phyloP scores from a whole-genome alignment of 192 early-diverging fungal species.

The Backusella luteola region DNA sequence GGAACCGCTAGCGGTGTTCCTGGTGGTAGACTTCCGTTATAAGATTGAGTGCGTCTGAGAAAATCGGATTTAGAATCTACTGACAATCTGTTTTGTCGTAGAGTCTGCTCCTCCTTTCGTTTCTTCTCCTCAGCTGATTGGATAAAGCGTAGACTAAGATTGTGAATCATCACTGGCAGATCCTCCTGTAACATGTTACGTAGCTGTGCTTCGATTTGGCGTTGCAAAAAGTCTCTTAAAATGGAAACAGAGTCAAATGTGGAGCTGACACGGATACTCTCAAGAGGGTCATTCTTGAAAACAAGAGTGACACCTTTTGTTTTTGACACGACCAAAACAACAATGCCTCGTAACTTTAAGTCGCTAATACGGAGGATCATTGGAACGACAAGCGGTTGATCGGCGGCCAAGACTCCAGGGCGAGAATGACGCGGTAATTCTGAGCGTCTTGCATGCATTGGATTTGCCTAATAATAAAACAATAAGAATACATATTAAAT shows the following conservation, averaged over 20 bases:
- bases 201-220: conserved; percentile 87
- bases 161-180: conserved; percentile 90
- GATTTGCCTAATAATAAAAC: conserved; percentile 63
- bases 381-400: conserved; percentile 92
- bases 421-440: conserved; percentile 62
- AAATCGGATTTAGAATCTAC: neutral
- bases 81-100: conserved; percentile 8
- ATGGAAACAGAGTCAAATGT: conserved; percentile 94
- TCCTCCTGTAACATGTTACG: conserved; percentile 92
- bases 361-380: conserved; percentile 92
- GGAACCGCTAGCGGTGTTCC: neutral
- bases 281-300: conserved; percentile 97
- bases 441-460: conserved; percentile 57
- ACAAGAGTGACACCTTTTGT: conserved; percentile 92
- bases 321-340: conserved; percentile 93
- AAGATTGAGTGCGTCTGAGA: neutral
- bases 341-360: conserved; percentile 85
- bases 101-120: conserved; percentile 10
- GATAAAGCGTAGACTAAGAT: conserved; percentile 73
- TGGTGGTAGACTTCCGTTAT: neutral
- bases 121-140: conserved; percentile 53
- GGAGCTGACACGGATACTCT: conserved; percentile 91
- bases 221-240: conserved; percentile 85
- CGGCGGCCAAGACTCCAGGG: conserved; percentile 79
- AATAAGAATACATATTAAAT: neutral